Percentiles rank a stretch among this genome's conserved stretches.
phyloP scores from a whole-genome alignment of 1,139 yeast species.

The Hemisphaericaspora lyxosophila region DNA sequence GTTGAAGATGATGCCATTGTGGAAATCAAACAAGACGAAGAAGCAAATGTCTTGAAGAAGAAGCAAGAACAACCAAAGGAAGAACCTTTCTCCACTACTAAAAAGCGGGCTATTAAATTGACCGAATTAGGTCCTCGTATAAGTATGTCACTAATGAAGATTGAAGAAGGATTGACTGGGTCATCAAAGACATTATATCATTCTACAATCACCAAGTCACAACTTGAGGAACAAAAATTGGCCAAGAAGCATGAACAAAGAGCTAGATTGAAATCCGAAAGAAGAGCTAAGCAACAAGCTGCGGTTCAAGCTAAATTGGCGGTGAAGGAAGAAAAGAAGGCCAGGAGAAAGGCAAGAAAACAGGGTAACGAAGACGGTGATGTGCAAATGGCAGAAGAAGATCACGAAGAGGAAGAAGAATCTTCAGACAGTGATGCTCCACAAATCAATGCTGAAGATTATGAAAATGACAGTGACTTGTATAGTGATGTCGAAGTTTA shows the following conservation, averaged over 20 bases:
- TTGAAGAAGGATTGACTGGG: constrained; percentile 90
- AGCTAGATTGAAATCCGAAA: constrained; percentile 61
- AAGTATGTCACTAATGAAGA: constrained; percentile 71
- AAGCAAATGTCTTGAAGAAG: constrained; percentile 19
- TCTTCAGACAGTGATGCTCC: constrained; percentile 30
- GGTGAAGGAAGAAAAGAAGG: constrained; percentile 69
- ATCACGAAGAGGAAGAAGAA: constrained; percentile 14
- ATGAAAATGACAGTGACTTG: constrained; percentile 50
- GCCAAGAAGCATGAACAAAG: constrained; percentile 68
- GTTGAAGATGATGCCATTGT: constrained; percentile 91
- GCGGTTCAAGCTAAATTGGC: constrained; percentile 78
- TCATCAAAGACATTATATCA: constrained; percentile 77
- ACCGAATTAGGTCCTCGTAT: constrained; percentile 94
- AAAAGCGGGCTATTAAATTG: constrained; percentile 86
- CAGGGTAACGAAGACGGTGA: constrained; percentile 30
- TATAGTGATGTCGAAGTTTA: constrained; percentile 41
- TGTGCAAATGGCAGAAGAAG: constrained; percentile 14
- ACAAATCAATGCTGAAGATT: constrained; percentile 43
- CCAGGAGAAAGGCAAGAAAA: constrained; percentile 64
- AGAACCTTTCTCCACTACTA: constrained; percentile 30
- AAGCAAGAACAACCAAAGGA: constrained; percentile 14
- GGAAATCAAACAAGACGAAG: constrained; percentile 55
- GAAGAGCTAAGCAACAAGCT: constrained; percentile 77
- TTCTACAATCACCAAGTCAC: constrained; percentile 61
- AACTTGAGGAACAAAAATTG: constrained; percentile 56